Evolutionary conservation across 2,329 filamentous ascomycete species (phyloP).

Genomic region (Aspergillus quadrilineatus): DNA sequence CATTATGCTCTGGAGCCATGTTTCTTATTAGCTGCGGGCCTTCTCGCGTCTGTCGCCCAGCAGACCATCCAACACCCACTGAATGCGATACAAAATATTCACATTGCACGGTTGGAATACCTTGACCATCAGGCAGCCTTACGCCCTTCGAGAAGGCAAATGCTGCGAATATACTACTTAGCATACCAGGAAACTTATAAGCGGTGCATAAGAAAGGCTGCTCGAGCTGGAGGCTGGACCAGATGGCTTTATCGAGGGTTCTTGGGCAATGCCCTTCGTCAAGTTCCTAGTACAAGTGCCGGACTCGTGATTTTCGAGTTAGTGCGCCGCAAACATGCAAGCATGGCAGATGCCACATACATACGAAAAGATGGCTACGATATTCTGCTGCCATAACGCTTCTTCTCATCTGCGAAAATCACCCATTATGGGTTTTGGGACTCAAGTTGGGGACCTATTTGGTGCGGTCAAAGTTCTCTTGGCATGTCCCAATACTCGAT

Average conservation of each 20-base stretch:
- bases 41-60: constrained; percentile 58
- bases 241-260: constrained; percentile 60
- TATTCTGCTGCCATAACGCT: constrained; percentile 53
- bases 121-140: constrained; percentile 55
- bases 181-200: constrained; percentile 61
- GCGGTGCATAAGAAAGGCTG: constrained; percentile 54
- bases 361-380: constrained; percentile 62
- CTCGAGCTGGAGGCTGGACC: constrained; percentile 54
- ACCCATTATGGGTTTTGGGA: background rate
- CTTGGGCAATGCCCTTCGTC: constrained; percentile 55
- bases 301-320: constrained; percentile 66
- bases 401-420: background rate
- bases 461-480: background rate
- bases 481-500: no score
- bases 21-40: constrained; percentile 60
- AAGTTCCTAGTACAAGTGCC: constrained; percentile 64
- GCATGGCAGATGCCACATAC: constrained; percentile 52
- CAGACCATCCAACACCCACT: constrained; percentile 61
- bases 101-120: constrained; percentile 59
- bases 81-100: constrained; percentile 58
- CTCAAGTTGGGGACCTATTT: no score
- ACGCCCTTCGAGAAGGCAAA: constrained; percentile 41
- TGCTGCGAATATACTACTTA: constrained; percentile 57
- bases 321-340: constrained; percentile 60
- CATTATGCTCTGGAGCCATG: constrained; percentile 63